phyloP scores from a whole-genome alignment of 2,329 filamentous ascomycete genomes.

The Claviceps humidiphila region DNA sequence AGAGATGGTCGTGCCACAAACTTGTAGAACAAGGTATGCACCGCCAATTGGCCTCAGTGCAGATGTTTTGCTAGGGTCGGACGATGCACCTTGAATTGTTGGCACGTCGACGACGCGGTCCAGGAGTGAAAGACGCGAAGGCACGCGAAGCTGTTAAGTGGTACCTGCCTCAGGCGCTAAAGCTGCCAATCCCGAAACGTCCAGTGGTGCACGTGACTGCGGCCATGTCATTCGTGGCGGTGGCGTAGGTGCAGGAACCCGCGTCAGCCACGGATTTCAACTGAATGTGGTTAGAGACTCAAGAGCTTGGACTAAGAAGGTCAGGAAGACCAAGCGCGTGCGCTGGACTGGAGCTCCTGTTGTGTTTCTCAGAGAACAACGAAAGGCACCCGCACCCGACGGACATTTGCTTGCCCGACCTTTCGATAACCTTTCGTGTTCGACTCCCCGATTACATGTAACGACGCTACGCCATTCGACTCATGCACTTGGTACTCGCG shows the following conservation, averaged over 20 bases:
- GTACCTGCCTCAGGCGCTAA: conserved; percentile 21
- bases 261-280: too few relatives aligned
- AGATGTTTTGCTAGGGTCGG: conserved; percentile 10
- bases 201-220: background rate
- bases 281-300: too few relatives aligned
- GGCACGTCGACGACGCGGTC: conserved; percentile 25
- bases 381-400: background rate
- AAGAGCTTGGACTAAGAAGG: too few relatives aligned
- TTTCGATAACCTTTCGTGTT: background rate
- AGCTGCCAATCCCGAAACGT: too few relatives aligned
- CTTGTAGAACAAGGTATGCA: background rate
- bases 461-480: background rate
- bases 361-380: background rate
- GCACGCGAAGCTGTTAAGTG: conserved; percentile 25
- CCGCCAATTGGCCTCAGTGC: conserved; percentile 2
- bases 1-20: background rate
- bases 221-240: too few relatives aligned
- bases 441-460: background rate
- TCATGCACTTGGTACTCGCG: background rate
- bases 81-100: conserved; percentile 14
- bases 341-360: background rate
- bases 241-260: too few relatives aligned
- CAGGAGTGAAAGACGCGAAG: conserved; percentile 21
- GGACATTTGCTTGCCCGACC: background rate
- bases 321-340: too few relatives aligned